Base-by-base conservation (phyloP, 768 basidiomycete species). In the Sarcomyxa edulis region DNA sequence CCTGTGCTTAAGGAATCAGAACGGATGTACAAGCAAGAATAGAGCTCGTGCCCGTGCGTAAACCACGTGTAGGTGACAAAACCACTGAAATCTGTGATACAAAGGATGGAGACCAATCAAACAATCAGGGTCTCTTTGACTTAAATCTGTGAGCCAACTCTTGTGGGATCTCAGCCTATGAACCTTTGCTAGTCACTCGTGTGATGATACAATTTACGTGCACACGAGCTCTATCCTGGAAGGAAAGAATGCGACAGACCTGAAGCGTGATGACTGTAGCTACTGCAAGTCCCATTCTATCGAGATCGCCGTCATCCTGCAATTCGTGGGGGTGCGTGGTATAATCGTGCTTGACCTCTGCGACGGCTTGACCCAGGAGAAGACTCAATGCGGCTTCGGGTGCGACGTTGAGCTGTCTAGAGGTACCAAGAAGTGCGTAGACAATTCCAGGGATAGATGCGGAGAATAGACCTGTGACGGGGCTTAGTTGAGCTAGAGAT, bases 391-490 rank as follows among this genome's bases (percentile, higher is more conserved):
- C 81, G 1, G 94, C 93, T 54, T 97, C 93, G 2, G 94, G 86
- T 3, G 84, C 90, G 26, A 89, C 85, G 46, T 83, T 88, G 7
- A 89, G 72, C 47, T 86, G 86, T 20, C 77, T 69, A 8, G 80
- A 93, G 18, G 85, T 88, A 12, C 94, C 94, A 4, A 96, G 72
- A n/a, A 95, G 66, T 5, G 87, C 88, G 56, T 96, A 97, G 8
- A 85, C 64, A n/a, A 94, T 75, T 9, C 84, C 84, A 6, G 92
- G 91, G 40, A 97, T 78, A 6, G 89, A 77, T 10, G 91, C 84
- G 5, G 88, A 81, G 48, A 86, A 87, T 85, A 97, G 64, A 35
- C 94, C 94, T 30, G 89, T 76, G 2, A 89, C 74, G 9, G 93
- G 92, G 45, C 78, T 85, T 27, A 96, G 64, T 48, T 87, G 80